Evolutionary conservation across 192 early-diverging fungal genomes (phyloP).

Genomic region (Gamsiella multidivaricata): DNA sequence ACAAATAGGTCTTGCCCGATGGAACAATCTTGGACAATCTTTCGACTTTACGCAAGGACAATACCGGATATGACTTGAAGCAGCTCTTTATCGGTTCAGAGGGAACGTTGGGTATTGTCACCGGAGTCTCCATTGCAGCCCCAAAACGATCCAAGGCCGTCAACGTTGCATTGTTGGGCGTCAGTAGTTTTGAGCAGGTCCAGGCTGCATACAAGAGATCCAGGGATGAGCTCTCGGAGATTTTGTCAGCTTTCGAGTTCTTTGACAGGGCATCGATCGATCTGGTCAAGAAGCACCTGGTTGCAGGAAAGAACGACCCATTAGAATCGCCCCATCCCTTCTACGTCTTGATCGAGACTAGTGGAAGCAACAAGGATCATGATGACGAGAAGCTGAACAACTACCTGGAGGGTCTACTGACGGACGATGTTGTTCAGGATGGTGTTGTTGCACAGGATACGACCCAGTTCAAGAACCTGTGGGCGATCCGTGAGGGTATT

Average conservation of each 20-base stretch:
- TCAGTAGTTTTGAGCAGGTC: constrained; percentile 85
- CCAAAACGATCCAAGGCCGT: constrained; percentile 79
- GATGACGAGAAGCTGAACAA: constrained; percentile 90
- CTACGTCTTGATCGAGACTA: constrained; percentile 95
- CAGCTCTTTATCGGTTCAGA: constrained; percentile 98
- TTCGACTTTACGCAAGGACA: constrained; percentile 94
- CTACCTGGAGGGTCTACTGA: constrained; percentile 86
- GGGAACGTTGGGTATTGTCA: constrained; percentile 94
- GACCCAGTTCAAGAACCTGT: constrained; percentile 83
- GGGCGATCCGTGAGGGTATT: constrained; percentile 94
- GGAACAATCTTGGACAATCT: constrained; percentile 91
- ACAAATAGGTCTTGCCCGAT: constrained; percentile 80
- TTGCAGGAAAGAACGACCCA: constrained; percentile 69
- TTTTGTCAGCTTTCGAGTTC: constrained; percentile 98
- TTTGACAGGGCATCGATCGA: constrained; percentile 84
- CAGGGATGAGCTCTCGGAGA: constrained; percentile 86
- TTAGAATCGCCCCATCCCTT: constrained; percentile 82
- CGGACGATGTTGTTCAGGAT: constrained; percentile 80
- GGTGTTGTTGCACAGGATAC: constrained; percentile 93
- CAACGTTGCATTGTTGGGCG: constrained; percentile 84
- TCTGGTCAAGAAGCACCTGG: constrained; percentile 84
- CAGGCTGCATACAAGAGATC: constrained; percentile 84
- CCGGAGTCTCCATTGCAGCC: constrained; percentile 88
- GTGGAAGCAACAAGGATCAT: constrained; percentile 93
- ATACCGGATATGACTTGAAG: constrained; percentile 97